These are phyloP conservation scores for Nicotiana obtusifolia DNA, from an alignment of 257 asterid species.

Conservation along the genomic window DNA sequence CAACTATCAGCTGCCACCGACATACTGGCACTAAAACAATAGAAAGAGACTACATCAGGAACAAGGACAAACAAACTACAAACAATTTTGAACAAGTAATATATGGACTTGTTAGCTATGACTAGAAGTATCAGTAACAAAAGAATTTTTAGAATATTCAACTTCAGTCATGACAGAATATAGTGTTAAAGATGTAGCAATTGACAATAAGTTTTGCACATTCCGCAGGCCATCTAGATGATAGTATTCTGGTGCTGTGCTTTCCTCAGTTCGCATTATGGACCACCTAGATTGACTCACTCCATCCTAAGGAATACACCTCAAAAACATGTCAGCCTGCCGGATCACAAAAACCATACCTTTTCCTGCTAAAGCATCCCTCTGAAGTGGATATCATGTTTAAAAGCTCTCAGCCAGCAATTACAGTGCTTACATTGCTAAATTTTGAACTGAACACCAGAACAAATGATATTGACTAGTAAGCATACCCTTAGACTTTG, in stretches of 20 bases:
- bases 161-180: not conserved
- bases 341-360: not conserved
- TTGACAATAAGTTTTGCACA: not conserved
- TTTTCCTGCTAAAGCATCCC: not conserved
- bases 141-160: not conserved
- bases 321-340: not conserved
- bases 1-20: constrained; percentile 71
- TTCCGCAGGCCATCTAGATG: not conserved
- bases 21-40: constrained; percentile 45
- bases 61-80: not conserved
- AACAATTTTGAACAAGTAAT: not conserved
- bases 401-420: not conserved
- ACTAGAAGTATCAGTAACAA: not conserved
- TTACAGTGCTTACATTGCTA: not conserved
- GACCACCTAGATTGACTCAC: not conserved
- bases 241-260: not conserved
- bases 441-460: not conserved
- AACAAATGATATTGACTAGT: not conserved
- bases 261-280: not conserved
- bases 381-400: not conserved
- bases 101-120: not conserved
- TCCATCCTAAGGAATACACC: not conserved
- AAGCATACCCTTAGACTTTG: constrained; percentile 49
- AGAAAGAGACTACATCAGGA: constrained; percentile 1
- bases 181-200: not conserved